phyloP scores from a whole-genome alignment of 73 alveolate species.

The Symbiodinium natans region DNA sequence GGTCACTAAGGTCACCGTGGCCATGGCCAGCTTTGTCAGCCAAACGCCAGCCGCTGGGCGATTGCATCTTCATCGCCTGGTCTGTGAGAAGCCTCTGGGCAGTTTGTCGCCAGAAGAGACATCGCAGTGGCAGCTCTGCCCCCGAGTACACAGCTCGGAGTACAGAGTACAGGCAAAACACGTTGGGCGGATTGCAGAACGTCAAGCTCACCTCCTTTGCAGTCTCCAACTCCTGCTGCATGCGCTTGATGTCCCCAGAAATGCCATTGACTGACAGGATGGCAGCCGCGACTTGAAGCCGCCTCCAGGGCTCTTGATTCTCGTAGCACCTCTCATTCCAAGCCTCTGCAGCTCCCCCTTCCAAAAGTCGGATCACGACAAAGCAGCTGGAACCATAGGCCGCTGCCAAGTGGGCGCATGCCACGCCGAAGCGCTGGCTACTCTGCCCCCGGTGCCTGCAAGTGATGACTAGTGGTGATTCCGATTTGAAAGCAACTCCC shows the following conservation, averaged over 20 bases:
- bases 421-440: conserved; percentile 77
- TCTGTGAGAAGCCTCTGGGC: background rate
- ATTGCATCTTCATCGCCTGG: background rate
- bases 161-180: background rate
- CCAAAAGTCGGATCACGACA: background rate
- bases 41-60: background rate
- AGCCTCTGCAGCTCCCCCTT: background rate
- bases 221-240: conserved; percentile 63
- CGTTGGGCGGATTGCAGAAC: conserved; percentile 47
- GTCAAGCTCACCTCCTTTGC: background rate
- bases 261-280: conserved; percentile 54
- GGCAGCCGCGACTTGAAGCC: conserved; percentile 30
- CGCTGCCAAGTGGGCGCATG: background rate
- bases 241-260: conserved; percentile 50
- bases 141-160: background rate
- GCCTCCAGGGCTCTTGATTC: conserved; percentile 25
- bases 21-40: background rate
- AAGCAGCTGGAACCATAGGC: background rate
- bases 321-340: background rate
- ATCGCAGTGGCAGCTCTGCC: background rate
- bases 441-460: background rate
- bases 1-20: background rate
- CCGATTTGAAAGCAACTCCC: no score
- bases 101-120: background rate
- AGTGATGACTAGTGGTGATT: background rate